Conservation (phyloP, 345 rosid genomes). For the Cardamine chenopodiifolia region DNA sequence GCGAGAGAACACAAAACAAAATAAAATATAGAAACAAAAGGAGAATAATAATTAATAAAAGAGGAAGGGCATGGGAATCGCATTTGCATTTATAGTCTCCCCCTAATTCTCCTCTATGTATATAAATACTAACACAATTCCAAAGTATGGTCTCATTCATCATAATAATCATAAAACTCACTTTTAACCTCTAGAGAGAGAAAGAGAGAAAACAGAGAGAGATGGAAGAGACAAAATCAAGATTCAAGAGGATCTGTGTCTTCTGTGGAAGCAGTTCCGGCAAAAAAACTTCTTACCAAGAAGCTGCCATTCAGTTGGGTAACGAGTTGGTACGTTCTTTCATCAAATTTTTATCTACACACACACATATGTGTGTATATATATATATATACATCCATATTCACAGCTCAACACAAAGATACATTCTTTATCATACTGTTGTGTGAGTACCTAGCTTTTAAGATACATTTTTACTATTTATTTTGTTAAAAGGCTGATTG, state of each 20-base stretch:
- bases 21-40: constrained; percentile 11
- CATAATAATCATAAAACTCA: constrained; percentile 34
- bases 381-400: neutral
- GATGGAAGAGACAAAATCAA: constrained; percentile 62
- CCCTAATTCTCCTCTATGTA: constrained; percentile 15
- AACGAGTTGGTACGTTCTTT: constrained; percentile 64
- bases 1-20: constrained; percentile 15
- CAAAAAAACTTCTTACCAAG: constrained; percentile 75
- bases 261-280: constrained; percentile 89
- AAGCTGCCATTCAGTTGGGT: constrained; percentile 82
- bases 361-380: neutral
- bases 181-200: constrained; percentile 33
- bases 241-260: constrained; percentile 84
- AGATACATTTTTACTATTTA: neutral
- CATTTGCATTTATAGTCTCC: constrained; percentile 36
- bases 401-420: neutral
- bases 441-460: neutral
- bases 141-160: constrained; percentile 40
- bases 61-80: constrained; percentile 38
- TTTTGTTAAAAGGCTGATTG: neutral
- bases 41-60: constrained; percentile 20
- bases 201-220: constrained; percentile 23
- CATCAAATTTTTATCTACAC: neutral
- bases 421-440: constrained; percentile 10
- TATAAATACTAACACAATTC: constrained; percentile 38